A percentile compares a stretch with the other conserved stretches of the same genome.
phyloP scores from a whole-genome alignment of 495 filamentous ascomycete species.

The Talaromyces proteolyticus region DNA sequence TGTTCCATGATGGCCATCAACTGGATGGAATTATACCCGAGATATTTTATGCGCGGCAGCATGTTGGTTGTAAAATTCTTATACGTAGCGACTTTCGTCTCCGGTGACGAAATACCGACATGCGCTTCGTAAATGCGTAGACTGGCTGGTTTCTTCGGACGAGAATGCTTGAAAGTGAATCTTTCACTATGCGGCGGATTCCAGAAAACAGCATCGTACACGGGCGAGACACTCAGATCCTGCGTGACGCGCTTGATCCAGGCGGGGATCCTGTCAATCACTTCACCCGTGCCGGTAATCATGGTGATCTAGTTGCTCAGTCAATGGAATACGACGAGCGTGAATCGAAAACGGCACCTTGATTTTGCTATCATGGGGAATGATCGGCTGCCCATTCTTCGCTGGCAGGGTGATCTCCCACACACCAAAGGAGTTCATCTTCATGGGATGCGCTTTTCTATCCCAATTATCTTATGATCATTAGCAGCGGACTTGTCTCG shows the following conservation, averaged over 20 bases:
- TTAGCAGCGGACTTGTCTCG: conserved; percentile 1
- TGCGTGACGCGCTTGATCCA: conserved; percentile 98
- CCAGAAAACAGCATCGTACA: conserved; percentile 96
- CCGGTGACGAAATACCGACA: conserved; percentile 92
- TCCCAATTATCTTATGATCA: conserved; percentile 79
- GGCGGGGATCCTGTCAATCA: conserved; percentile 82
- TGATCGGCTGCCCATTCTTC: conserved; percentile 65
- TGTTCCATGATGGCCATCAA: conserved; percentile 99
- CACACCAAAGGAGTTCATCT: conserved; percentile 75
- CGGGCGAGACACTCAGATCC: conserved; percentile 78
- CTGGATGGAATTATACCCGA: conserved; percentile 97
- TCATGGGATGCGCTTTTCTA: conserved; percentile 75
- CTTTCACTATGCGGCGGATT: conserved; percentile 71
- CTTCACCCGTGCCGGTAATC: conserved; percentile 68
- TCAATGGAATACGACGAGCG: background rate
- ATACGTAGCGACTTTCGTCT: conserved; percentile 83
- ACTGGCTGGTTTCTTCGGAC: conserved; percentile 79
- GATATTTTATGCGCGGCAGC: conserved; percentile 80
- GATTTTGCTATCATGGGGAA: conserved; percentile 89
- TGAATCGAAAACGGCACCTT: conserved; percentile 55
- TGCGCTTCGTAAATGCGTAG: conserved; percentile 95
- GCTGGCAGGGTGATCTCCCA: conserved; percentile 80
- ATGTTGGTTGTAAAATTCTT: conserved; percentile 93
- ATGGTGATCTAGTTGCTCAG: conserved; percentile 65
- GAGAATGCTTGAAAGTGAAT: conserved; percentile 77